Conservation (phyloP, 805 yeast genomes). For the Debaryomyces tyrocola region DNA sequence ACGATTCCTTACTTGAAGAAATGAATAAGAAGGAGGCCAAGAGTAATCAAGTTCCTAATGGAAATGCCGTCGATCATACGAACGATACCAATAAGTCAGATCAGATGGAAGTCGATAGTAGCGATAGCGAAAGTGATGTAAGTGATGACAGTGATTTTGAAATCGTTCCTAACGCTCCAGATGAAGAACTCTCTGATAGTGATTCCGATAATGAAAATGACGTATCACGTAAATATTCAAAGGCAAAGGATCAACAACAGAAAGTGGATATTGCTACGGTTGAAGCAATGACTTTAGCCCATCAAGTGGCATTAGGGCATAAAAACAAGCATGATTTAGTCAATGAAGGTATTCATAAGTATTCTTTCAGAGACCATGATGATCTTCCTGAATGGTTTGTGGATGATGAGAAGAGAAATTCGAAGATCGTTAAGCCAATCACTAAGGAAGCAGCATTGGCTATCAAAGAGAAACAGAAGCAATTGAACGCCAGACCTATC, state of each 20-base stretch:
- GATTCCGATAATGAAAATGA: conserved; percentile 55
- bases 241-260: conserved; percentile 50
- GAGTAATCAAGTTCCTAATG: background rate
- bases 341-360: conserved; percentile 91
- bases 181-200: conserved; percentile 33
- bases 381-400: conserved; percentile 96
- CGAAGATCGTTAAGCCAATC: conserved; percentile 84
- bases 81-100: background rate
- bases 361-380: conserved; percentile 87
- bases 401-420: conserved; percentile 87
- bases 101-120: conserved; percentile 21
- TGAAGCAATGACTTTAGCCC: conserved; percentile 98
- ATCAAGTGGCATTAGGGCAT: conserved; percentile 88
- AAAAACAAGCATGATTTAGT: conserved; percentile 78
- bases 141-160: conserved; percentile 46
- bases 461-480: conserved; percentile 42
- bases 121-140: conserved; percentile 40
- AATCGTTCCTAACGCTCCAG: conserved; percentile 31
- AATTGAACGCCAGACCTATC: conserved; percentile 94
- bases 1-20: conserved; percentile 49
- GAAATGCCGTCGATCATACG: conserved; percentile 5
- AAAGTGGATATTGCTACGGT: conserved; percentile 85
- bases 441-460: conserved; percentile 75
- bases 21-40: conserved; percentile 18
- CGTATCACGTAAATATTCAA: conserved; percentile 32